Evolutionary conservation across 768 basidiomycete genomes (phyloP), one percentile per base, ranked within the genome.

Genomic region (Boletales sp.): DNA sequence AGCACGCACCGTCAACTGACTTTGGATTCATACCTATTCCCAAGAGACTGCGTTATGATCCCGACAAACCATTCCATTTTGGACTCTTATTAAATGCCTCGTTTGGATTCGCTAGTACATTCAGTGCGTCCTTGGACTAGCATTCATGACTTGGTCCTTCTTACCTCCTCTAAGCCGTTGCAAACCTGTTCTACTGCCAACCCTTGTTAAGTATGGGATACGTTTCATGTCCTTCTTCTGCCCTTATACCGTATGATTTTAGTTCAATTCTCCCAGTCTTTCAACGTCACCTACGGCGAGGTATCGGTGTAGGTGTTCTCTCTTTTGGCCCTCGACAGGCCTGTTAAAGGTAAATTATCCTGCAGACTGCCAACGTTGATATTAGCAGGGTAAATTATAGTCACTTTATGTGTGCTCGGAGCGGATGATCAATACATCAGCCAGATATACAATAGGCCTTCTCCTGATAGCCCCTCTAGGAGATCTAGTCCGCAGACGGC

Each of bases 131-230:
- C 24, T 18, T 12, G 8, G 24, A 10, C 4, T n/a, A 5, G 8
- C 5, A 24, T 5, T n/a, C 24, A 8, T 8, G 30, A 18, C 4
- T 6, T 12, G 36, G 18, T 24, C 12, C 29, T 34, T 17, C 18
- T 54, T 19, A 62, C 13, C 12, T 30, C 27, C 36, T 32, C 3
- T 7, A 14, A 86, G 84, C 71, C 38, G 82, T 82, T 14, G 78
- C 82, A 14, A 92, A 92, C 60, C 62, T 92, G 41, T 92, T 90
- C 61, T 93, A 91, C 56, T 87, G 84, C 53, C 87, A 90, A 69
- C 90, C 90, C 1, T 63, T 93, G 57, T 69, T 91, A 12, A 87
- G 89, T 82, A 63, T 54, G 76, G 69, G 53, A 31, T 55, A 11
- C 0, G 2, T 17, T 8, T 24, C 9, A 7, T 13, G 9, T 4